Evolutionary conservation across 208 protist genomes (phyloP).

Genomic region (Leishmania major): DNA sequence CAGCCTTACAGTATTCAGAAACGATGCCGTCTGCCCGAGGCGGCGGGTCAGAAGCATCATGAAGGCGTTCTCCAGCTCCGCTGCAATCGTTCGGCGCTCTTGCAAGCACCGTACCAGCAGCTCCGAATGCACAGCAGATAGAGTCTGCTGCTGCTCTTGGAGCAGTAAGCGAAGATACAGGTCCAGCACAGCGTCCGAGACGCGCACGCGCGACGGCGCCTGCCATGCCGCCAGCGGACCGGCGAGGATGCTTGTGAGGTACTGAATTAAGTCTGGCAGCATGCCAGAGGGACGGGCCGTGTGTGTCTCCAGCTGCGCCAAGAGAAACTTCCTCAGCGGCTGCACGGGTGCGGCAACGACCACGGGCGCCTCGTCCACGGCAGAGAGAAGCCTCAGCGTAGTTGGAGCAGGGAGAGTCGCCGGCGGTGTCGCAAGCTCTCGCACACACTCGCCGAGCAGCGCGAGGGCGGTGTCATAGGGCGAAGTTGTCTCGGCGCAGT

Average conservation of each 20-base stretch:
- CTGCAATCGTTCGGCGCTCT: slow-evolving; percentile 28
- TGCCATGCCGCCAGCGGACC: not conserved
- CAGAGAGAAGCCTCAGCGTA: slow-evolving; percentile 21
- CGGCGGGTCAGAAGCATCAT: slow-evolving; percentile 67
- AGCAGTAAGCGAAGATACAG: slow-evolving; percentile 54
- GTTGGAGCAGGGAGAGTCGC: not conserved
- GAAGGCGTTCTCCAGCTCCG: slow-evolving; percentile 53
- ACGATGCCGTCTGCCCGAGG: slow-evolving; percentile 39
- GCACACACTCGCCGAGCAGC: slow-evolving; percentile 21
- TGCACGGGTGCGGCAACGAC: slow-evolving; percentile 6
- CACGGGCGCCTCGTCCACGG: slow-evolving; percentile 9
- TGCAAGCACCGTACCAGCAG: slow-evolving; percentile 47
- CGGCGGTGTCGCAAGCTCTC: not conserved
- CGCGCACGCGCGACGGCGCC: not conserved
- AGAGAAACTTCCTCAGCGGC: slow-evolving; percentile 12
- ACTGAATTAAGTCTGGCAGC: slow-evolving; percentile 16
- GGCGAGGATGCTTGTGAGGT: slow-evolving; percentile 10
- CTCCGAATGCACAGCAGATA: slow-evolving; percentile 22
- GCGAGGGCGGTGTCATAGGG: not conserved
- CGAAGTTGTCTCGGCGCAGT: not conserved
- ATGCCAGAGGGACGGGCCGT: slow-evolving; percentile 5
- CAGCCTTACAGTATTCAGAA: slow-evolving; percentile 12
- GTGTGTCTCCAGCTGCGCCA: slow-evolving; percentile 17
- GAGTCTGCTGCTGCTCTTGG: slow-evolving; percentile 21
- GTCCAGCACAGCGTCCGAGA: slow-evolving; percentile 66